phyloP scores from a whole-genome alignment of 495 filamentous ascomycete genomes.

The Rhizodiscina lignyota region DNA sequence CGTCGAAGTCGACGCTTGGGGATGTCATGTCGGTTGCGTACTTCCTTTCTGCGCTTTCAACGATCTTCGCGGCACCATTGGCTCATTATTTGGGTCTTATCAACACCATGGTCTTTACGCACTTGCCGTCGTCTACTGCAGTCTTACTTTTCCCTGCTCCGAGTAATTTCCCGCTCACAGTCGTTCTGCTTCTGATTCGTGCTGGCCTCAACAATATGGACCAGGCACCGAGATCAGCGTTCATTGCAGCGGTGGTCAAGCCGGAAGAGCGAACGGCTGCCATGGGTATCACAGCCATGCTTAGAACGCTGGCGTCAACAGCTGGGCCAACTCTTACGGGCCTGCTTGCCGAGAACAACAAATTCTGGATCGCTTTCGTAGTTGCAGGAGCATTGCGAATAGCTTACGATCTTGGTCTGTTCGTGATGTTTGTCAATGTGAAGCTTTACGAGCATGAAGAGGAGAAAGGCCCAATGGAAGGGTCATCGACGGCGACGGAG shows the following conservation, averaged over 20 bases:
- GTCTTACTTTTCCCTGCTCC: conserved; percentile 49
- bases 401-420: conserved; percentile 56
- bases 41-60: conserved; percentile 46
- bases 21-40: conserved; percentile 51
- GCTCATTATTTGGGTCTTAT: conserved; percentile 59
- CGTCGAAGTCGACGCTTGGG: conserved; percentile 36
- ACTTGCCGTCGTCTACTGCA: conserved; percentile 55
- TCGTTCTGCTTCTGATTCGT: conserved; percentile 40
- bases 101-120: conserved; percentile 75
- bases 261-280: conserved; percentile 59
- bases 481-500: too few species aligned
- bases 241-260: conserved; percentile 55
- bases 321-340: conserved; percentile 54
- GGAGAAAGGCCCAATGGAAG: conserved; percentile 2
- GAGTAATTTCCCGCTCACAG: conserved; percentile 33
- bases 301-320: conserved; percentile 19
- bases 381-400: conserved; percentile 53
- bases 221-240: conserved; percentile 58
- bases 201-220: conserved; percentile 61
- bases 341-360: conserved; percentile 38
- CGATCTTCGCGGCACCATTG: conserved; percentile 55
- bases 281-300: conserved; percentile 20
- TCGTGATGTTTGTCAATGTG: conserved; percentile 40
- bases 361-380: conserved; percentile 58
- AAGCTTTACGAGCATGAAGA: conserved; percentile 4